Conservation (phyloP, 2,329 filamentous ascomycete genomes). For the Neonectria sp. region DNA sequence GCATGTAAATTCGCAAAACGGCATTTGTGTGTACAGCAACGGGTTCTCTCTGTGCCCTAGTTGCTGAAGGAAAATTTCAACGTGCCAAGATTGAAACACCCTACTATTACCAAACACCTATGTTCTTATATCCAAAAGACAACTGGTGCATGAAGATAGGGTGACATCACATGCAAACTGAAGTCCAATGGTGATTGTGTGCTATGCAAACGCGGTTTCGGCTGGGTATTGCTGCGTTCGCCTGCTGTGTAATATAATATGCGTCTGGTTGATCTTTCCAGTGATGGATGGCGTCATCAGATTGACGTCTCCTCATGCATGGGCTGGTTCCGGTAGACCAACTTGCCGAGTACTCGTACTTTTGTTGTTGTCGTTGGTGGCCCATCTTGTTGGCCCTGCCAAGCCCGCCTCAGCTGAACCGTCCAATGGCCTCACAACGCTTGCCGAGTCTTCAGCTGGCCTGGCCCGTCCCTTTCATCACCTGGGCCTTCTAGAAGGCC, state of each 20-base stretch:
- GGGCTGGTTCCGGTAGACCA: constrained; percentile 4
- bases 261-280: not conserved
- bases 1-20: constrained; percentile 50
- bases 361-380: constrained; percentile 9
- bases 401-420: constrained; percentile 5
- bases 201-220: not conserved
- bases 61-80: constrained; percentile 70
- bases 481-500: constrained; percentile 31
- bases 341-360: not conserved
- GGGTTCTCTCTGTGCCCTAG: constrained; percentile 64
- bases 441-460: constrained; percentile 27
- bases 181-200: constrained; percentile 7
- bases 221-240: not conserved
- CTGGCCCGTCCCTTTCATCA: constrained; percentile 18
- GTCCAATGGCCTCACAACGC: constrained; percentile 24
- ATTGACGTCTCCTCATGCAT: constrained; percentile 9
- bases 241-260: not conserved
- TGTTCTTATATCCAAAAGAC: constrained; percentile 57
- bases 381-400: constrained; percentile 6
- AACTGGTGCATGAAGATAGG: constrained; percentile 70
- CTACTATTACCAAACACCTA: constrained; percentile 73
- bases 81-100: constrained; percentile 69
- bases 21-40: constrained; percentile 75
- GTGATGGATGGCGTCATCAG: constrained; percentile 21
- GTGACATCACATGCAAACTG: constrained; percentile 56